Evolutionary conservation across 495 filamentous ascomycete genomes (phyloP).

Genomic region (Penicillium psychrofluorescens): DNA sequence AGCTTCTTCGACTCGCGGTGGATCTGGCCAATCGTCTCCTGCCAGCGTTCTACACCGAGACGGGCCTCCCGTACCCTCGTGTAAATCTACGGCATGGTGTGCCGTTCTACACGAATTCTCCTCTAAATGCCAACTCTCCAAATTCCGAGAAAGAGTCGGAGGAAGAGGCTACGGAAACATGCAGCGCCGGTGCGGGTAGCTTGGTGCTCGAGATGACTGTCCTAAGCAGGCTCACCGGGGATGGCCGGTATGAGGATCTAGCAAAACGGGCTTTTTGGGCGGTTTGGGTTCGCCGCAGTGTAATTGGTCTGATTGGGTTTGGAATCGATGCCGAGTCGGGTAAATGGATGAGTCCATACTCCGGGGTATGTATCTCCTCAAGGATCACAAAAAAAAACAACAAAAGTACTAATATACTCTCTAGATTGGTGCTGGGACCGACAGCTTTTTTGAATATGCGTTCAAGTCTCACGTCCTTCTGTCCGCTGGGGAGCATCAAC

Average conservation of each 20-base stretch:
- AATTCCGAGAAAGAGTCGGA: slow-evolving; percentile 41
- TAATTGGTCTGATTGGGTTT: slow-evolving; percentile 80
- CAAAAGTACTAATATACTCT: slow-evolving; percentile 6
- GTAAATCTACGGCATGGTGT: slow-evolving; percentile 91
- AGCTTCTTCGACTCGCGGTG: slow-evolving; percentile 75
- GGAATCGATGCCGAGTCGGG: slow-evolving; percentile 90
- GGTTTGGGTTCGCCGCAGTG: slow-evolving; percentile 80
- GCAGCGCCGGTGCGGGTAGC: slow-evolving; percentile 91
- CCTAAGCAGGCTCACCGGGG: slow-evolving; percentile 80
- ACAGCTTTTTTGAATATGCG: slow-evolving; percentile 98
- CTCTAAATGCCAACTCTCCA: slow-evolving; percentile 41
- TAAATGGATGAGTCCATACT: slow-evolving; percentile 77
- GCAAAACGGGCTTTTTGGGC: slow-evolving; percentile 94
- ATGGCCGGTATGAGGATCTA: slow-evolving; percentile 75
- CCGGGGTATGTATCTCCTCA: slow-evolving; percentile 48
- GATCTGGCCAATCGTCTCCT: slow-evolving; percentile 79
- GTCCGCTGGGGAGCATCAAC: slow-evolving; percentile 49
- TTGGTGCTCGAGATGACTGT: slow-evolving; percentile 89
- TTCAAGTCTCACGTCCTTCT: slow-evolving; percentile 88
- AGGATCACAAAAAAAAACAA: background rate
- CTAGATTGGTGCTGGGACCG: slow-evolving; percentile 84
- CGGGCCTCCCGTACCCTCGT: slow-evolving; percentile 87
- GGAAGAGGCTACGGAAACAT: slow-evolving; percentile 73
- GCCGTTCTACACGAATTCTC: slow-evolving; percentile 81
- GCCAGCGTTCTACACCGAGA: slow-evolving; percentile 83